These are phyloP conservation scores for Claviceps purpurea DNA, from an alignment of 2,329 filamentous ascomycete species.

Conservation along the genomic window DNA sequence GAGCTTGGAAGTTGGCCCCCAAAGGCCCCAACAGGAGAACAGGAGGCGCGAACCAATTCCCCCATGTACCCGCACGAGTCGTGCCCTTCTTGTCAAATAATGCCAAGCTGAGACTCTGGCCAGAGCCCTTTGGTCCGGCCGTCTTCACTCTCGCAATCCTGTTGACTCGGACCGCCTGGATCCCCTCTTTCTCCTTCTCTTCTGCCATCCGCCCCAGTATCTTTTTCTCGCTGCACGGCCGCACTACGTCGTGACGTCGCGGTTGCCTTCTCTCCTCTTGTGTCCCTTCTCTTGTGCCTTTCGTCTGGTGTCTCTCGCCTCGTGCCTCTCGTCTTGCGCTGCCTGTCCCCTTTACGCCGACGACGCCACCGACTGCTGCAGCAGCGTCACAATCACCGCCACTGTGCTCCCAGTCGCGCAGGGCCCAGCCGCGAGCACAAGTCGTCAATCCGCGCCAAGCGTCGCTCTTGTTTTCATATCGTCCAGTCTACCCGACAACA, in stretches of 20 bases:
- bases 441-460: not conserved
- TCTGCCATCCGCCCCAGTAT: not conserved
- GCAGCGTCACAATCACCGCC: not conserved
- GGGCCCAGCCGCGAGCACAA: not conserved
- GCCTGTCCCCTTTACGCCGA: not conserved
- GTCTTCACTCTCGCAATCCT: not conserved
- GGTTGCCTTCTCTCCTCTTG: not conserved
- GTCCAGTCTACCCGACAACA: not conserved
- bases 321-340: not conserved
- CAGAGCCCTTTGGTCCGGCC: not conserved
- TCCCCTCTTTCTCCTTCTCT: not conserved
- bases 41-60: constrained; percentile 1
- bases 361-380: not conserved
- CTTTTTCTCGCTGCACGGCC: not conserved
- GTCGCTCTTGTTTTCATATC: not conserved
- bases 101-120: not conserved
- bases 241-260: not conserved
- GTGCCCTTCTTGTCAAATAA: constrained; percentile 3
- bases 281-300: not conserved
- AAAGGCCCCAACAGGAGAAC: not conserved
- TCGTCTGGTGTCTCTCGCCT: not conserved
- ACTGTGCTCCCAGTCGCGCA: not conserved
- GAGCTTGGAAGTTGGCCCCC: not conserved
- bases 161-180: not conserved
- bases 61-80: constrained; percentile 5